phyloP scores from a whole-genome alignment of 1,284 basidiomycete genomes.

The Stereum hirsutum region DNA sequence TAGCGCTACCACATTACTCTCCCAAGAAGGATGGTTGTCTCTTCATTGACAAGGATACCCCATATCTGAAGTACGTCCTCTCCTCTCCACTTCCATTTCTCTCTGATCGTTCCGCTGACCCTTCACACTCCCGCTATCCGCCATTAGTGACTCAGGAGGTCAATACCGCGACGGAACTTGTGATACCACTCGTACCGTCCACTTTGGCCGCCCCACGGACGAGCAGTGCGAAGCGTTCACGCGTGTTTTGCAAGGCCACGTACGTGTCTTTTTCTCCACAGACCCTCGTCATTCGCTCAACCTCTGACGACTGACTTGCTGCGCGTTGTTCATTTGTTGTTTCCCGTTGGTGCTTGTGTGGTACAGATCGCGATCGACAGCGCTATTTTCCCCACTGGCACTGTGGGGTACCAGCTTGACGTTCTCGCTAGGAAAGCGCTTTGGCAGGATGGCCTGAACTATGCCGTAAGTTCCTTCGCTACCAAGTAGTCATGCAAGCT shows the following conservation, averaged over 20 bases:
- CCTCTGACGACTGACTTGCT: background rate
- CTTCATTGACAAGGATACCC: conserved; percentile 69
- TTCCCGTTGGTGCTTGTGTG: conserved; percentile 4
- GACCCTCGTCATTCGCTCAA: conserved; percentile 6
- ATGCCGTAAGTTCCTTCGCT: conserved; percentile 37
- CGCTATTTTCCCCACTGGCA: conserved; percentile 84
- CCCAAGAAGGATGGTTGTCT: conserved; percentile 64
- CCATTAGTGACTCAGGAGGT: conserved; percentile 64
- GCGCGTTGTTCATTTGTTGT: background rate
- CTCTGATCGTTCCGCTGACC: background rate
- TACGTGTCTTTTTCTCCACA: conserved; percentile 30
- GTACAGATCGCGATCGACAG: conserved; percentile 82
- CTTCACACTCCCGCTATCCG: background rate
- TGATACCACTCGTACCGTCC: conserved; percentile 86
- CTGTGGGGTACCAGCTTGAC: conserved; percentile 74
- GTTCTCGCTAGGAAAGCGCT: conserved; percentile 79
- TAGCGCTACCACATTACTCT: conserved; percentile 86
- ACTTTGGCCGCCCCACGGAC: conserved; percentile 76
- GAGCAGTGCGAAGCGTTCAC: conserved; percentile 91
- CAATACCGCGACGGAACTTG: conserved; percentile 90
- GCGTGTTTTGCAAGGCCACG: conserved; percentile 92
- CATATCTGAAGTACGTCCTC: conserved; percentile 65
- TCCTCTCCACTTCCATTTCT: background rate
- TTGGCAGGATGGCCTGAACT: conserved; percentile 87
- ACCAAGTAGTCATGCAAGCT: background rate